Evolutionary conservation across 1,284 basidiomycete species (phyloP), one percentile per base, ranked within the genome.

Genomic region (Tremellales sp.): DNA sequence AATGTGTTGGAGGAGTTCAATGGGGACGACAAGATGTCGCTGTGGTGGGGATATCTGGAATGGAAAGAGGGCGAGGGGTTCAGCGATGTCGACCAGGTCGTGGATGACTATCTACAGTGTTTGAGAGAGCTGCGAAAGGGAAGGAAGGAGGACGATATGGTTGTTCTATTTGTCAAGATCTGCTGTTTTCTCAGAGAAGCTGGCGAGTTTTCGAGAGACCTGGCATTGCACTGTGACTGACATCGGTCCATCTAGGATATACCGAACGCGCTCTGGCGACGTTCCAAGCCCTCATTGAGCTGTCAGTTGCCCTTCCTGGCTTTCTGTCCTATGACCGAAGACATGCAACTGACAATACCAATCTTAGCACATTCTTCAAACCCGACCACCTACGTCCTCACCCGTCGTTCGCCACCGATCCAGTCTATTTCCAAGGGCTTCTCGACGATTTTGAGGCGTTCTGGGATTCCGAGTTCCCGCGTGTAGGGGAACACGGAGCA

Each of bases 171-270:
- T 21, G 48, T 71, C 10, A 48, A 72, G 25, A 66, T 58, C 1
- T 66, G 66, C 22, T 42, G 85, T 8, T 81, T 81, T 43, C 76
- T 91, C 18, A 79, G 80, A 53, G 80, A 84, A 66, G 84, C 90
- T 62, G 90, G 89, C 89, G 53, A 56, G 81, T 68, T 38, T 28
- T 33, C 43, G 13, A 16, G 21, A 18, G 24, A 14, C 25, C 33
- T 18, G n/a, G 21, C 10, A 28, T n/a, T 10, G 7, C 7, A 24
- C 22, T 21, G 18, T 16, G n/a, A 36, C 22, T 36, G 9, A 9
- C 19, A 18, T 21, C n/a, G 41, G 12, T 40, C 24, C 28, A 13
- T 7, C 5, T 50, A 76, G 77, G 76, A 8, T 78, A 73, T 50
- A 36, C 60, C 4, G 77, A 79, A 54, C 58, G 75, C 19, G 75